Conservation (phyloP, 2,329 filamentous ascomycete genomes). For the Penicillium sp. region DNA sequence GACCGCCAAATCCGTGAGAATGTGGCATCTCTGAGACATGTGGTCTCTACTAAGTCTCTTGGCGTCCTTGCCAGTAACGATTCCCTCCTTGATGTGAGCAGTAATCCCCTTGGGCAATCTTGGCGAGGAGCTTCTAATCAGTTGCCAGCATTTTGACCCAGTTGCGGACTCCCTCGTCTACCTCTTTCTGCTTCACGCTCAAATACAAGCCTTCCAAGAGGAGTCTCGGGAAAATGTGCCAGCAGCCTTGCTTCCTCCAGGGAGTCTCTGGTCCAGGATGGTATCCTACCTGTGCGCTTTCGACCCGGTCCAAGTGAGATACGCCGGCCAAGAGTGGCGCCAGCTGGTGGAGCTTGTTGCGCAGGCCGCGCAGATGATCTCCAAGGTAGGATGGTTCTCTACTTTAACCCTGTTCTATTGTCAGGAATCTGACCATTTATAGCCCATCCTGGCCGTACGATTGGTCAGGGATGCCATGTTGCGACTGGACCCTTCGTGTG, state of each 20-base stretch:
- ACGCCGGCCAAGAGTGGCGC: conserved; percentile 45
- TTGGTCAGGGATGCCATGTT: conserved; percentile 48
- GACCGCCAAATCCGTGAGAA: conserved; percentile 47
- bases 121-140: background rate
- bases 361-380: conserved; percentile 35
- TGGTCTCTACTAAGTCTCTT: conserved; percentile 36
- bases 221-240: conserved; percentile 37
- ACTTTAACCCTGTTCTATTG: background rate
- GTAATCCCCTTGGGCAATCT: background rate
- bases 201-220: conserved; percentile 46
- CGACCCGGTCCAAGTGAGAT: conserved; percentile 48
- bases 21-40: conserved; percentile 41
- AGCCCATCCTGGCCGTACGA: conserved; percentile 45
- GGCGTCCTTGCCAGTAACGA: conserved; percentile 32
- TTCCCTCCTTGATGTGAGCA: conserved; percentile 39
- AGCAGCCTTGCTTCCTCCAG: conserved; percentile 47
- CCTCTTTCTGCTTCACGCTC: conserved; percentile 55
- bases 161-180: conserved; percentile 62
- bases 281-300: conserved; percentile 58
- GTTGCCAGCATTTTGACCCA: conserved; percentile 51
- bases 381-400: conserved; percentile 33
- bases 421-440: conserved; percentile 10
- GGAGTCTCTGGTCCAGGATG: conserved; percentile 53
- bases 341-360: conserved; percentile 39
- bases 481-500: conserved; percentile 46